Conservation (phyloP, 768 basidiomycete genomes). For the Collybia sordida region DNA sequence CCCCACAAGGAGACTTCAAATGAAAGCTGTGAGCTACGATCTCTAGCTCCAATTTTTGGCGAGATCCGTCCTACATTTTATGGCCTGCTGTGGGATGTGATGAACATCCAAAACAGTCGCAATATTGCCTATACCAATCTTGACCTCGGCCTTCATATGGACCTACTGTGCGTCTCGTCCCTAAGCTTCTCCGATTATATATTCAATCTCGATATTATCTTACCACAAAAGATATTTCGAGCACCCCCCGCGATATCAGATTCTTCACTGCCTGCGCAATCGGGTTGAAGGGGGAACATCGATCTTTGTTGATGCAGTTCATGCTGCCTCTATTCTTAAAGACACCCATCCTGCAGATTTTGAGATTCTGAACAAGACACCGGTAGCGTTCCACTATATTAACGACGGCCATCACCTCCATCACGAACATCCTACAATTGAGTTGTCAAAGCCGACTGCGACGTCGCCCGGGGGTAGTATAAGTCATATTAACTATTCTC, state of each 20-base stretch:
- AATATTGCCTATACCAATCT: constrained; percentile 97
- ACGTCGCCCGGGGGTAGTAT: constrained; percentile 33
- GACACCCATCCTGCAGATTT: constrained; percentile 50
- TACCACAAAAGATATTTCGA: constrained; percentile 72
- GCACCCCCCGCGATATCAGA: constrained; percentile 88
- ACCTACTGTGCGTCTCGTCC: constrained; percentile 69
- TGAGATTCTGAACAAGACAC: constrained; percentile 53
- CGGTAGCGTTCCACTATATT: constrained; percentile 87
- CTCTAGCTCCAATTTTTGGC: constrained; percentile 68
- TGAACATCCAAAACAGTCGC: constrained; percentile 65
- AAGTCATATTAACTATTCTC: constrained; percentile 83
- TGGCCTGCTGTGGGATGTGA: constrained; percentile 86
- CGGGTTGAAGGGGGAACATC: constrained; percentile 82
- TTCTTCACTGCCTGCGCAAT: constrained; percentile 88
- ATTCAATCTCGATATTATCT: not conserved
- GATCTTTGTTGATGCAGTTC: constrained; percentile 81
- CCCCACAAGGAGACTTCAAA: constrained; percentile 61
- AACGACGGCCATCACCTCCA: constrained; percentile 88
- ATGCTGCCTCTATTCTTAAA: constrained; percentile 58
- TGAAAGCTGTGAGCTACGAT: constrained; percentile 62
- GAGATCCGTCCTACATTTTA: constrained; percentile 88
- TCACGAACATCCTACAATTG: constrained; percentile 71
- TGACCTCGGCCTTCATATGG: constrained; percentile 88
- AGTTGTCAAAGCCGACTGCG: constrained; percentile 38
- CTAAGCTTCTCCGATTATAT: not conserved